Conservation (phyloP, 2,329 filamentous ascomycete species). For the Torrubiellomyces zombiae region DNA sequence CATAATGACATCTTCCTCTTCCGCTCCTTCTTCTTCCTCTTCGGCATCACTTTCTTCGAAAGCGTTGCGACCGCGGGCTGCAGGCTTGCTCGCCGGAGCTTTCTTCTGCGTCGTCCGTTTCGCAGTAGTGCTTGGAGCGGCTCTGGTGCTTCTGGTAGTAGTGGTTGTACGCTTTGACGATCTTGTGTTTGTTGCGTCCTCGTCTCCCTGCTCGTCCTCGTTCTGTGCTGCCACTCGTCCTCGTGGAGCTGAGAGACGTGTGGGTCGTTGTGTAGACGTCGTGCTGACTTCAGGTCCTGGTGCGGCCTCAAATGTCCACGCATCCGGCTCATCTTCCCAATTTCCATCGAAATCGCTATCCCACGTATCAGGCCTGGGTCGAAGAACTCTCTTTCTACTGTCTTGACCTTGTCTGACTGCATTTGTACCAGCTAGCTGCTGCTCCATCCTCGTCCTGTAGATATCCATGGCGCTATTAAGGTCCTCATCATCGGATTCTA, state of each 20-base stretch:
- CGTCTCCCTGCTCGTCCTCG: conserved; percentile 13
- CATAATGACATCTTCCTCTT: conserved; percentile 35
- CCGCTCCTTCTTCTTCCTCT: conserved; percentile 26
- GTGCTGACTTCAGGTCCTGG: conserved; percentile 7
- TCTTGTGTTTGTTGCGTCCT: conserved; percentile 16
- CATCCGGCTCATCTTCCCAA: conserved; percentile 68
- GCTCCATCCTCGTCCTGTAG: conserved; percentile 53
- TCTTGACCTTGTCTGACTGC: conserved; percentile 16
- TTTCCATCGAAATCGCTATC: conserved; percentile 77
- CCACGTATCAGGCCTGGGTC: conserved; percentile 66
- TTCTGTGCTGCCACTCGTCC: conserved; percentile 10
- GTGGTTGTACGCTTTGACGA: too few relatives aligned
- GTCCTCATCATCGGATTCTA: conserved; percentile 49
- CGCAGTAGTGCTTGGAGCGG: too few relatives aligned
- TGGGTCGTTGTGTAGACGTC: too few relatives aligned
- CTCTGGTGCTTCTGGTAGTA: too few relatives aligned
- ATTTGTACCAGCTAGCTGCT: conserved; percentile 48
- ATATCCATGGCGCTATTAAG: conserved; percentile 59
- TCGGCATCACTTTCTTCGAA: conserved; percentile 15
- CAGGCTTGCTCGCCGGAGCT: conserved; percentile 27
- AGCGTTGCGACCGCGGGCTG: conserved; percentile 23
- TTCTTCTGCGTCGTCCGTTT: conserved; percentile 19
- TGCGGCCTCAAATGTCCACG: conserved; percentile 19
- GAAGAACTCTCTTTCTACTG: conserved; percentile 32
- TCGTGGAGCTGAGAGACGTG: too few relatives aligned